These are phyloP conservation scores for Penicillium angulare DNA, from an alignment of 495 filamentous ascomycete genomes.

Conservation along the genomic window DNA sequence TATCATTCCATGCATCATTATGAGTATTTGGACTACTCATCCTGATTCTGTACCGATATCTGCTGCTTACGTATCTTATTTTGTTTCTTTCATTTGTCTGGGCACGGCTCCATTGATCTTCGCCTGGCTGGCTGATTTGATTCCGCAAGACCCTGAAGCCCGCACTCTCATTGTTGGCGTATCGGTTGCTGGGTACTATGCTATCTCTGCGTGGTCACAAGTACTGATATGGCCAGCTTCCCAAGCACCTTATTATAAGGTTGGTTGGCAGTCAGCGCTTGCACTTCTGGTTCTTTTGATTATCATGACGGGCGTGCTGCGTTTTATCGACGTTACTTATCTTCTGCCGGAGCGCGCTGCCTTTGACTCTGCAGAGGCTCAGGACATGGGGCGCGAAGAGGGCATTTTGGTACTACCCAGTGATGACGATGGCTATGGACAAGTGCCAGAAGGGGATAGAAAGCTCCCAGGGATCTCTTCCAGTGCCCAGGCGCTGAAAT, in stretches of 20 bases:
- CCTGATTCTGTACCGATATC: conserved; percentile 19
- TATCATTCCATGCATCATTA: conserved; percentile 32
- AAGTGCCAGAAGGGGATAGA: no score
- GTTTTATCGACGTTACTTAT: conserved; percentile 29
- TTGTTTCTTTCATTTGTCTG: conserved; percentile 25
- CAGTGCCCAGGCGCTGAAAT: no score
- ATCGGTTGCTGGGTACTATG: conserved; percentile 30
- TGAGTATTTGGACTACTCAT: conserved; percentile 31
- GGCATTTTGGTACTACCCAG: no score
- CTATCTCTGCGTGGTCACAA: conserved; percentile 34
- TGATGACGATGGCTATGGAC: no score
- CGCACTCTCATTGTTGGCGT: conserved; percentile 29
- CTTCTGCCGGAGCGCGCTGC: conserved; percentile 24
- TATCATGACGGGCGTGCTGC: conserved; percentile 26
- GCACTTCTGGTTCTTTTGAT: conserved; percentile 28
- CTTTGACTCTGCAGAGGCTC: conserved; percentile 17
- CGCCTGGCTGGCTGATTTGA: conserved; percentile 31
- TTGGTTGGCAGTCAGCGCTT: conserved; percentile 30
- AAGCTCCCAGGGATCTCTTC: no score
- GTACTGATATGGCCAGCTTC: conserved; percentile 33
- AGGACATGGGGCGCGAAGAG: no score
- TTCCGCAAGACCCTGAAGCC: conserved; percentile 32
- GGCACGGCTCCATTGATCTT: conserved; percentile 35
- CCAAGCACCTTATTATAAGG: conserved; percentile 30
- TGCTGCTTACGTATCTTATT: conserved; percentile 30